phyloP scores from a whole-genome alignment of 2,329 filamentous ascomycete species.

The Pseudonectria buxi region DNA sequence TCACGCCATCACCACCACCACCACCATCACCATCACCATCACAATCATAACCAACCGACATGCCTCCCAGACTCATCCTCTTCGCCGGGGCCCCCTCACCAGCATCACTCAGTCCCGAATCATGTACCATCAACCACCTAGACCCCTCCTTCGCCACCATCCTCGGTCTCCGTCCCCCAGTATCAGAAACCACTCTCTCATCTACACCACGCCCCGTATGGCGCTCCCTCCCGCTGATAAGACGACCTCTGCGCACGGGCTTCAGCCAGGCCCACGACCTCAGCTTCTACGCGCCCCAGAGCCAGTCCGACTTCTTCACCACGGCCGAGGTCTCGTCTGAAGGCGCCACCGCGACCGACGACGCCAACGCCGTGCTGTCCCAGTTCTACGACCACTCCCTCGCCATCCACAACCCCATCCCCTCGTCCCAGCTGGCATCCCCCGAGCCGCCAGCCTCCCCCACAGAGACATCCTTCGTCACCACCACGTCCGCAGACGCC shows the following conservation, averaged over 20 bases:
- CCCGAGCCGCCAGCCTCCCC: conserved; percentile 18
- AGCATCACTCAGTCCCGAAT: conserved; percentile 20
- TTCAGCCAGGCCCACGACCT: conserved; percentile 44
- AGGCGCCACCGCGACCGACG: conserved; percentile 21
- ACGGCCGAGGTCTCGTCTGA: conserved; percentile 34
- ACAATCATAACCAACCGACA: conserved; percentile 3
- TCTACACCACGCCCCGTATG: conserved; percentile 33
- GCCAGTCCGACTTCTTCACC: conserved; percentile 41
- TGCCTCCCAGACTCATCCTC: conserved; percentile 30
- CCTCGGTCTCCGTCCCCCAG: conserved; percentile 11
- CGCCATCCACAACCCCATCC: conserved; percentile 57
- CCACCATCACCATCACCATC: background rate
- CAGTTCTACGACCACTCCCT: conserved; percentile 77
- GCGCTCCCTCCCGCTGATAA: conserved; percentile 47
- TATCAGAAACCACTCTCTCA: background rate
- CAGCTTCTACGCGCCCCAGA: conserved; percentile 24
- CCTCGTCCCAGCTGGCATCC: conserved; percentile 52
- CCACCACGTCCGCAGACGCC: conserved; percentile 26
- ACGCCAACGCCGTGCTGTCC: conserved; percentile 38
- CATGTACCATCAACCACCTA: conserved; percentile 25
- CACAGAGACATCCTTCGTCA: conserved; percentile 32
- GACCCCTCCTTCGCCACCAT: conserved; percentile 20
- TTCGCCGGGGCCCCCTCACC: conserved; percentile 30
- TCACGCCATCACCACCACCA: background rate
- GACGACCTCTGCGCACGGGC: conserved; percentile 41